Conservation (phyloP, 2,329 filamentous ascomycete genomes). For the Orbilia brochopaga region DNA sequence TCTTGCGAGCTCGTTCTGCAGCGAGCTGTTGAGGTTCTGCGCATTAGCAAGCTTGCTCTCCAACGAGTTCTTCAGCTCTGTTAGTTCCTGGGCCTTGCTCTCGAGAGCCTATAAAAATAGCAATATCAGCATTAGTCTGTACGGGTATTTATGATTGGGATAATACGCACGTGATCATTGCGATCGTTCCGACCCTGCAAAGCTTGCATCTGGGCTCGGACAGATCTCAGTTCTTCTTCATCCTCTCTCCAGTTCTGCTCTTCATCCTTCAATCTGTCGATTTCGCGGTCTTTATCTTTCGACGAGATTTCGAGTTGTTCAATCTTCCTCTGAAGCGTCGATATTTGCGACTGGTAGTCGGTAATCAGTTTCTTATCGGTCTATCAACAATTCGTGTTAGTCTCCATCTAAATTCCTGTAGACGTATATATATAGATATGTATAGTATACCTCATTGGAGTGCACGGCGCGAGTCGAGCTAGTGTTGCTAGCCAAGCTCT, state of each 20-base stretch:
- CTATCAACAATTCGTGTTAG: slow-evolving; percentile 56
- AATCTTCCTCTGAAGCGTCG: slow-evolving; percentile 75
- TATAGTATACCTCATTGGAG: slow-evolving; percentile 57
- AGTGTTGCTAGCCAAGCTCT: slow-evolving; percentile 60
- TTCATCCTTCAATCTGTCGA: too few relatives aligned
- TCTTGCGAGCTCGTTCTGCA: slow-evolving; percentile 79
- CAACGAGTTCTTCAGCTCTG: slow-evolving; percentile 69
- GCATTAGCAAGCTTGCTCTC: slow-evolving; percentile 77
- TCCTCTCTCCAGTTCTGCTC: slow-evolving; percentile 61
- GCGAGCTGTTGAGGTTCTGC: slow-evolving; percentile 75
- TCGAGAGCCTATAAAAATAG: slow-evolving; percentile 27
- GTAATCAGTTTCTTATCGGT: slow-evolving; percentile 74
- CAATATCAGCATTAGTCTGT: slow-evolving; percentile 4
- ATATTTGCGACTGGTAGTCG: slow-evolving; percentile 80
- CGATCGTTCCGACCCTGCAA: slow-evolving; percentile 35
- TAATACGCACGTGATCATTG: slow-evolving; percentile 35
- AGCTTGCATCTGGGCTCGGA: slow-evolving; percentile 19
- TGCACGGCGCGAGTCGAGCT: slow-evolving; percentile 59
- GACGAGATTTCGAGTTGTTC: slow-evolving; percentile 72
- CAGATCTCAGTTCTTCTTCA: slow-evolving; percentile 59
- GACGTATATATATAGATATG: too few relatives aligned
- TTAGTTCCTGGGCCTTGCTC: slow-evolving; percentile 64
- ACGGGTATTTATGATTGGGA: not conserved
- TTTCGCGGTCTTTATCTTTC: slow-evolving; percentile 73
- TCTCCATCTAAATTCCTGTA: not conserved